phyloP scores from a whole-genome alignment of 2,329 filamentous ascomycete genomes.

The Botryotinia calthae region DNA sequence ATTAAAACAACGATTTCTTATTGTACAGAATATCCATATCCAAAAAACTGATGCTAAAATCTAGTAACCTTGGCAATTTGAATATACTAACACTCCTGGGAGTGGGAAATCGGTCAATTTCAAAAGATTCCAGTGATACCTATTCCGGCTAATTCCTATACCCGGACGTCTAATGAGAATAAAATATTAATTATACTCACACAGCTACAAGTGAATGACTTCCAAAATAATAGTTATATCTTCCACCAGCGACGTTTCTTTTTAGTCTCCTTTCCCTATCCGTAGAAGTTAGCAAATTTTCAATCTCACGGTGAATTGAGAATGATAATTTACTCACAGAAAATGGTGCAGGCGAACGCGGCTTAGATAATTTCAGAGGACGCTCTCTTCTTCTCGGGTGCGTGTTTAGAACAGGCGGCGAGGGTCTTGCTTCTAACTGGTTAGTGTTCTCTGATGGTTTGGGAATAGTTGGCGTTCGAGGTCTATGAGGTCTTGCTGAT shows the following conservation, averaged over 20 bases:
- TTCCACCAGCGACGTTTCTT: not conserved
- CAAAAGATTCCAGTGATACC: not conserved
- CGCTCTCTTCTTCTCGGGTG: not conserved
- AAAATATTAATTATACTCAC: not conserved
- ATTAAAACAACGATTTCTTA: not conserved
- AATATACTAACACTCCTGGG: not conserved
- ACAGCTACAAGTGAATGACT: not conserved
- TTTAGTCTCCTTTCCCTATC: not conserved
- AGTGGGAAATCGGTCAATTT: no score
- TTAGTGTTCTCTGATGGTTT: not conserved
- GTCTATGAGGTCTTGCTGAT: not conserved
- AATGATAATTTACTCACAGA: not conserved
- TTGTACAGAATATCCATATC: not conserved
- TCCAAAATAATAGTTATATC: accelerated
- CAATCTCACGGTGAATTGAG: not conserved
- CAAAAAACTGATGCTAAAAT: not conserved
- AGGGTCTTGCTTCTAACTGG: not conserved
- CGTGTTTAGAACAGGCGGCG: accelerated
- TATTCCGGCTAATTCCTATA: accelerated
- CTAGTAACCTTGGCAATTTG: not conserved
- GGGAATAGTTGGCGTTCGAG: not conserved
- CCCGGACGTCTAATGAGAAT: not conserved
- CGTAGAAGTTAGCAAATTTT: not conserved
- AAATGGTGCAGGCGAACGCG: not conserved
- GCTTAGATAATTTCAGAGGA: not conserved